Conservation (phyloP, 1,139 yeast species). For the Pneumocystis canis region DNA sequence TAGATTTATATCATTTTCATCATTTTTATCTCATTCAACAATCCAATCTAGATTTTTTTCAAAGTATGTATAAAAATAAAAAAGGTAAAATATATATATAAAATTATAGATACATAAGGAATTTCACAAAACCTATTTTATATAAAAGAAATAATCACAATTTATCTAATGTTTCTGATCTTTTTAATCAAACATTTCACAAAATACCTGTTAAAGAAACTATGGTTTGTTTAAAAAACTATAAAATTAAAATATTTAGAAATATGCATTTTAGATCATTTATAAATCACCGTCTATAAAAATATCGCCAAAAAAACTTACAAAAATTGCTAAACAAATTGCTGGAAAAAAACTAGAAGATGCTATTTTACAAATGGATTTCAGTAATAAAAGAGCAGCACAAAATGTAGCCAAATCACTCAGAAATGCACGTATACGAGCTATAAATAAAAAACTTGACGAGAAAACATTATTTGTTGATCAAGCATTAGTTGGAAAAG, state of each 20-base stretch:
- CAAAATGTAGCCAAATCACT: slow-evolving; percentile 8
- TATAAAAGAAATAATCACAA: background rate
- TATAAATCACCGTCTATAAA: background rate
- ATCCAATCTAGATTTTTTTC: background rate
- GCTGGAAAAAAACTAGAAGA: slow-evolving; percentile 11
- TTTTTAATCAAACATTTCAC: background rate
- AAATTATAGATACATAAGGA: background rate
- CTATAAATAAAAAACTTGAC: slow-evolving; percentile 8
- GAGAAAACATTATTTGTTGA: slow-evolving; percentile 10
- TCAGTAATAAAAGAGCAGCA: slow-evolving; percentile 12
- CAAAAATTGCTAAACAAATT: slow-evolving; percentile 11
- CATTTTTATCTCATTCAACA: background rate
- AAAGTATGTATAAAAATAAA: background rate
- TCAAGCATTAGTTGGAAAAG: slow-evolving; percentile 14
- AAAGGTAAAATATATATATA: background rate
- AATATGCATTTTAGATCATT: background rate
- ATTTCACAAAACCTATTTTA: background rate
- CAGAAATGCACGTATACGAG: slow-evolving; percentile 9
- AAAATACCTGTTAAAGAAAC: background rate
- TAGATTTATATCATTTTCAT: background rate
- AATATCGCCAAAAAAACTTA: slow-evolving; percentile 13
- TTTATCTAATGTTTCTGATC: background rate
- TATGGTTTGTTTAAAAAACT: background rate
- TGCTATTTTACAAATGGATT: slow-evolving; percentile 14
- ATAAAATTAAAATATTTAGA: background rate